Percentiles rank a stretch among this genome's conserved stretches.
Evolutionary conservation across 768 basidiomycete species (phyloP).

Genomic region (Flagelloscypha sp.): DNA sequence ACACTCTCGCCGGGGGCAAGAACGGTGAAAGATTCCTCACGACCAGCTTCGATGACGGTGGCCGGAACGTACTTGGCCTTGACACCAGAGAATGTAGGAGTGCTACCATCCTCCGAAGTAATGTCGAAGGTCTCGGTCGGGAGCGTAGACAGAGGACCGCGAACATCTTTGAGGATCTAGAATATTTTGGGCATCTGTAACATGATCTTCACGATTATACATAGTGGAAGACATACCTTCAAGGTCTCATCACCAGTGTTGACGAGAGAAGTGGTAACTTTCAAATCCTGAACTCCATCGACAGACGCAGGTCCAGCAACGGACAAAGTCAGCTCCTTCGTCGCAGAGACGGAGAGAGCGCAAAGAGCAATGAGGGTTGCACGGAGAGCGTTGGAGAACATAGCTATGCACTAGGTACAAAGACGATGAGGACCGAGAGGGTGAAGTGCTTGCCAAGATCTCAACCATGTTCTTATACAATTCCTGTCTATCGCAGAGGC

Average conservation of each 20-base stretch:
- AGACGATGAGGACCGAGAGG: too few species aligned
- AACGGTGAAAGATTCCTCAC: constrained; percentile 15
- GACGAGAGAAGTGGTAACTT: constrained; percentile 31
- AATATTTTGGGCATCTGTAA: too few species aligned
- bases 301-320: constrained; percentile 29
- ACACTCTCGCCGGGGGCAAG: constrained; percentile 12
- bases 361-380: constrained; percentile 25
- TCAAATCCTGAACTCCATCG: constrained; percentile 27
- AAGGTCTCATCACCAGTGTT: constrained; percentile 42
- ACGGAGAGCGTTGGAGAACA: constrained; percentile 26
- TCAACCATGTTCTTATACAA: too few species aligned
- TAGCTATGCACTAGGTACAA: too few species aligned
- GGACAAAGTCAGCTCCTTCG: constrained; percentile 26
- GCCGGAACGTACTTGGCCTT: constrained; percentile 18
- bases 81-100: constrained; percentile 19
- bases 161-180: constrained; percentile 23
- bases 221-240: too few species aligned
- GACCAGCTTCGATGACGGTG: constrained; percentile 8
- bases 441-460: too few species aligned
- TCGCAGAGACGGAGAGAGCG: constrained; percentile 25
- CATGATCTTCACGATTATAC: too few species aligned
- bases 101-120: constrained; percentile 12
- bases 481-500: too few species aligned
- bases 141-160: constrained; percentile 15
- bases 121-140: constrained; percentile 20